Conservation (phyloP, 441 rosid species). For the Omphalea diandra region DNA sequence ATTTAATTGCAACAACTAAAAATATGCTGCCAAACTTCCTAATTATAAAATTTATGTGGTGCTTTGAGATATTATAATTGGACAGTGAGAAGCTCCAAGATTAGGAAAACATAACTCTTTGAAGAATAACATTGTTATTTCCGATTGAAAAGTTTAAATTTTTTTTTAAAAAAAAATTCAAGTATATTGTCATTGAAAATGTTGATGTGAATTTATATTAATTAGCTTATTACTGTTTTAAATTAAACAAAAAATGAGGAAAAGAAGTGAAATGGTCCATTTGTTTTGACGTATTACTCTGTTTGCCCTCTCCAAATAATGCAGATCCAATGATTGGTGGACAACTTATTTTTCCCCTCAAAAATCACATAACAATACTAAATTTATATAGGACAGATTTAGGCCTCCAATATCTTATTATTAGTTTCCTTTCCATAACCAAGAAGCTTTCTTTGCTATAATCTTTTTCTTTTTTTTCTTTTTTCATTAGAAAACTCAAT, state of each 20-base stretch:
- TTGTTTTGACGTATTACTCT: conserved; percentile 10
- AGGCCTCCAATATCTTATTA: too few species aligned
- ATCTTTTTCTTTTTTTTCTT: not conserved
- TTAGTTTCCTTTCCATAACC: too few species aligned
- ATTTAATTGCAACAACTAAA: not conserved
- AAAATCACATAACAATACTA: not conserved
- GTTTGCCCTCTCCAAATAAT: not conserved
- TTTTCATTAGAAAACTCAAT: too few species aligned
- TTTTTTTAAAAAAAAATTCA: not conserved
- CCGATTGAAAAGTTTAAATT: too few species aligned
- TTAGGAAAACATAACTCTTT: not conserved
- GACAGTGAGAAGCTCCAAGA: too few species aligned
- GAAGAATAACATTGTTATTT: conserved; percentile 3
- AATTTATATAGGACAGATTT: too few species aligned
- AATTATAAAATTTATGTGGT: not conserved
- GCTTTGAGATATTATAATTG: not conserved
- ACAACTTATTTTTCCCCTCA: not conserved
- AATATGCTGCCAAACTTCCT: not conserved
- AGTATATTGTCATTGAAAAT: not conserved
- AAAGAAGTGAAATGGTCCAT: not conserved
- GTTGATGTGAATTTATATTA: not conserved
- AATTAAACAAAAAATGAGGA: not conserved
- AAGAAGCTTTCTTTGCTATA: too few species aligned
- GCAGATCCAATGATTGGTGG: conserved; percentile 7
- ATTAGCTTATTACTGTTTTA: not conserved